Conservation (phyloP, 805 yeast genomes). For the Wickerhamiella galacta region DNA sequence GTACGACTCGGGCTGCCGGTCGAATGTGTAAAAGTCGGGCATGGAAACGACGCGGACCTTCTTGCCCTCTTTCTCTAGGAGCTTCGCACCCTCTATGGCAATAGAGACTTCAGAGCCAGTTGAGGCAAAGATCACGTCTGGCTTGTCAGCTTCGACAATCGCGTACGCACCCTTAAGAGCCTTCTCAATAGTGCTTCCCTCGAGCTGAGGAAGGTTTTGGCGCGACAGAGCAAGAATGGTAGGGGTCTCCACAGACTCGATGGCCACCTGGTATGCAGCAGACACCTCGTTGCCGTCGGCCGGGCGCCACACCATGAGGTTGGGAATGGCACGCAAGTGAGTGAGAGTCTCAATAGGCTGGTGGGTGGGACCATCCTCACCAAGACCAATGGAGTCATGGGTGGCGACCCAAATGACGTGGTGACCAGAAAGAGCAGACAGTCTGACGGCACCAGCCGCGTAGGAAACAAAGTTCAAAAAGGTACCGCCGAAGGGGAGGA, state of each 20-base stretch:
- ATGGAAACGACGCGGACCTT: constrained; percentile 74
- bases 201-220: constrained; percentile 77
- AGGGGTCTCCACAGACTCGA: constrained; percentile 44
- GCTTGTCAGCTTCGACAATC: constrained; percentile 33
- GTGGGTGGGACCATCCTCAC: constrained; percentile 45
- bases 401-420: constrained; percentile 37
- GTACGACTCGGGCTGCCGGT: constrained; percentile 66
- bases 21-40: constrained; percentile 87
- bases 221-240: constrained; percentile 58
- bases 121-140: constrained; percentile 63
- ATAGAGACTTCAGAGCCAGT: constrained; percentile 91
- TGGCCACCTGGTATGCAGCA: constrained; percentile 41
- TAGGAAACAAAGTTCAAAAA: constrained; percentile 78
- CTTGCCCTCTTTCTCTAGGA: constrained; percentile 44
- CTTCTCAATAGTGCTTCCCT: constrained; percentile 79
- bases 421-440: constrained; percentile 31
- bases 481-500: constrained; percentile 89
- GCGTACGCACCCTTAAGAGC: constrained; percentile 93
- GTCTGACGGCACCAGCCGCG: constrained; percentile 37
- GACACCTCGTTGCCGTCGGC: constrained; percentile 37
- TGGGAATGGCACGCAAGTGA: constrained; percentile 36
- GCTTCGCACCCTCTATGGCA: constrained; percentile 67
- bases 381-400: constrained; percentile 41
- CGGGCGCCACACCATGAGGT: constrained; percentile 34
- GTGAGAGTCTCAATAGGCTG: constrained; percentile 38